Base-by-base conservation (phyloP, 768 basidiomycete species). In the Amanita pseudoporphyria region DNA sequence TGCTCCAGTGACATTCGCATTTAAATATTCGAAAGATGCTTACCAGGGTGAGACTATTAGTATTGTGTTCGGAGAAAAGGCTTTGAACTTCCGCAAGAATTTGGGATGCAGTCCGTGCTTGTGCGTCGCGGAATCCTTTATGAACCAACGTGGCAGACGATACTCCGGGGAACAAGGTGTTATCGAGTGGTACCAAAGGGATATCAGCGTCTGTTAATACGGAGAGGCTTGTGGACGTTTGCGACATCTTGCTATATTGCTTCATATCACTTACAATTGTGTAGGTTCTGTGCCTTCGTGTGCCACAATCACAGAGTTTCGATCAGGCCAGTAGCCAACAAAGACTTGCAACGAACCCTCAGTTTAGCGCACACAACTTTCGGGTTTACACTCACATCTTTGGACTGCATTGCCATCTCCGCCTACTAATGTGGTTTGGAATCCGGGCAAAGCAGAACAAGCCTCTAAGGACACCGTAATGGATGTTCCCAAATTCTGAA, bases 261-360 rank as follows among this genome's bases (percentile, higher is more conserved):
- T 36, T 37, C 28, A 26, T 14, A 1, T 31, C 6, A 49, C 70
- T 60, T 54, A 80, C 79, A 82, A 55, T 51, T 75, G 59, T 0
- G 64, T 71, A 6, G 79, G 76, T 52, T 82, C 76, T 5, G 81
- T 82, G 13, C 81, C 81, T 57, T 82, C 68, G 54, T 81, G 80
- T 1, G 73, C 74, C 6, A 82, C 77, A n/a, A 82, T 69, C 32
- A 81, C 69, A 2, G 77, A 66, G 49, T 72, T 67, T 52, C 73
- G 62, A 6, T 64, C 53, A 1, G 73, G 72, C 68, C 76, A 79
- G 54, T 73, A 79, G 6, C 81, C 80, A 16, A 81, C 77, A 55
- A 71, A 80, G 54, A 65, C 78, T 80, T 47, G 4, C 19, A 31
- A 38, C 6, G 24, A 43, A 40, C 16, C 10, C 6, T 50, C 31